Evolutionary conservation across 768 basidiomycete species (phyloP).

Genomic region (Kwoniella bestiolae): DNA sequence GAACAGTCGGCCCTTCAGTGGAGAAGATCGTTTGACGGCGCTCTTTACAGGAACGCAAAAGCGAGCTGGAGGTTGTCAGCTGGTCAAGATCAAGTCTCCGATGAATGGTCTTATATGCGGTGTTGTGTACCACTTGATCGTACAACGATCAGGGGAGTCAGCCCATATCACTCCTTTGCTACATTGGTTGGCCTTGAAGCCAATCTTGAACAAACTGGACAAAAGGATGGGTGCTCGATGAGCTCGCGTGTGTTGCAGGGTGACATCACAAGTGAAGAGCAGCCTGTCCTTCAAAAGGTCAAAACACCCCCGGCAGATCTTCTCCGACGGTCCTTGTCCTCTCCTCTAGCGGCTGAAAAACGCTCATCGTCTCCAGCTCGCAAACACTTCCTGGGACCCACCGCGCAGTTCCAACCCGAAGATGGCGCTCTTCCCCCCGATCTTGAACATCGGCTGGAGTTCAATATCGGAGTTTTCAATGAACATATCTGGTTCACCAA

Average conservation of each 20-base stretch:
- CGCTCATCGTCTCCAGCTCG: background rate
- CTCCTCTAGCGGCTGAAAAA: background rate
- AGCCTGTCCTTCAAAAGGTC: background rate
- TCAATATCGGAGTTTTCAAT: constrained; percentile 54
- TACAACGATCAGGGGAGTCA: constrained; percentile 37
- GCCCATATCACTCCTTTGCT: constrained; percentile 55
- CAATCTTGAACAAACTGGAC: constrained; percentile 27
- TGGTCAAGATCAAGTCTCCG: constrained; percentile 1
- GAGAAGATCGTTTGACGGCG: constrained; percentile 50
- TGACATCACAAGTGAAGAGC: constrained; percentile 7
- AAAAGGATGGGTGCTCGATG: background rate
- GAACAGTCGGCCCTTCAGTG: constrained; percentile 56
- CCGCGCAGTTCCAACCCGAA: background rate
- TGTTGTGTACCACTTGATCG: constrained; percentile 54
- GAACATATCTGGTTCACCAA: constrained; percentile 48
- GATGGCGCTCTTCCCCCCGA: background rate
- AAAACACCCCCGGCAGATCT: background rate
- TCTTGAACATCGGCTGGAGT: constrained; percentile 25
- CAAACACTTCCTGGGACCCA: background rate
- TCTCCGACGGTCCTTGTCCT: constrained; percentile 3
- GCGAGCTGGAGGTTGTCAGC: constrained; percentile 26
- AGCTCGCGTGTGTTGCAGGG: background rate
- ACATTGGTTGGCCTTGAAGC: constrained; percentile 51
- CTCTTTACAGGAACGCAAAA: constrained; percentile 49
- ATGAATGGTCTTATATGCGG: constrained; percentile 55